Evolutionary conservation across 129 eudicot genomes (phyloP).

Genomic region (Arctium minus): DNA sequence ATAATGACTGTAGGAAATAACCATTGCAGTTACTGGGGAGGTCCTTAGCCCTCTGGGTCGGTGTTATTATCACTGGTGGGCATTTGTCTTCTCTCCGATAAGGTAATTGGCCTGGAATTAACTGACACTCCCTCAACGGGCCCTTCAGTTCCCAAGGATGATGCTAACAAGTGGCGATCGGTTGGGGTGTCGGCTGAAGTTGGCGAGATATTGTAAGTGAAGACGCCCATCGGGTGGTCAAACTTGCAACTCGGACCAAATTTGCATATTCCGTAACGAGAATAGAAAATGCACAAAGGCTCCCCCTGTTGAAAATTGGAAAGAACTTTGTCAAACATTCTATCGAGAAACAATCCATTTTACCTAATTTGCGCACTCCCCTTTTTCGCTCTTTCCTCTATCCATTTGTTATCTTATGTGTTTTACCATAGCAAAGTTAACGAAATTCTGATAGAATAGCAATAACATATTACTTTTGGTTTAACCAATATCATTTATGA

Average conservation of each 20-base stretch:
- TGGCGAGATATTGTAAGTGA: constrained; percentile 50
- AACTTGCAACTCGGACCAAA: constrained; percentile 99
- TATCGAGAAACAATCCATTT: background rate
- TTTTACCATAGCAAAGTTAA: too few species aligned
- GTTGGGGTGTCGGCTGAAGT: constrained; percentile 50
- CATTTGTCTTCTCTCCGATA: constrained; percentile 67
- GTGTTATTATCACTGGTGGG: constrained; percentile 49
- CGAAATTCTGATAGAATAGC: too few species aligned
- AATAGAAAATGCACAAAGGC: constrained; percentile 88
- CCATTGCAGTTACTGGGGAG: constrained; percentile 11
- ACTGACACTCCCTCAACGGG: constrained; percentile 39
- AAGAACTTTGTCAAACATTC: background rate
- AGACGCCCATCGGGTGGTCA: constrained; percentile 91
- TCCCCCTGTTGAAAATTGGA: constrained; percentile 62
- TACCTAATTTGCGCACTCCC: background rate
- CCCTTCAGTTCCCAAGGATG: constrained; percentile 58
- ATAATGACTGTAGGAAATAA: constrained; percentile 32
- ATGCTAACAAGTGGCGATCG: constrained; percentile 47
- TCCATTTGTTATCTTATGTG: too few species aligned
- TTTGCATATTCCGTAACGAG: constrained; percentile 95
- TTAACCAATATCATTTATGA: too few species aligned
- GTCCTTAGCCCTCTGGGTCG: constrained; percentile 51
- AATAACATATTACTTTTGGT: too few species aligned
- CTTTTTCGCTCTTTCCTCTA: too few species aligned
- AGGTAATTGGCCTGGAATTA: constrained; percentile 37